Evolutionary conservation across 225 moss, liverwort and hornwort species (phyloP).

Genomic region (Pseudoscleropodium purum): DNA sequence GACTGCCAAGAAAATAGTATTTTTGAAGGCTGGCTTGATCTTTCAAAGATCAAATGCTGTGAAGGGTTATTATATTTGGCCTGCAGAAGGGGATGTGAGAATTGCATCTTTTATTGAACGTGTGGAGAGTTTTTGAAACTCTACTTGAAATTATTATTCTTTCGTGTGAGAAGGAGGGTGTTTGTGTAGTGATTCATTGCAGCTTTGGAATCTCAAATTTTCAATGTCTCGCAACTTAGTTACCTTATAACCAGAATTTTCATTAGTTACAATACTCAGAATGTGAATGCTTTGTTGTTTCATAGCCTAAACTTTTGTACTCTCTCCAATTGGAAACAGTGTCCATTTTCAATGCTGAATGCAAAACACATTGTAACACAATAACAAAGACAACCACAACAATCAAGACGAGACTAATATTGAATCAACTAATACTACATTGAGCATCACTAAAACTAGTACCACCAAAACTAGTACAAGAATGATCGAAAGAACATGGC

Average conservation of each 20-base stretch:
- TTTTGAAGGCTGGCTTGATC: neutral
- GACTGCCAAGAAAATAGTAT: neutral
- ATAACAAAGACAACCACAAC: too few species aligned
- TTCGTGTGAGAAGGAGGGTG: neutral
- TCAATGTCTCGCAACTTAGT: neutral
- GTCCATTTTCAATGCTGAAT: too few species aligned
- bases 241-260: too few species aligned
- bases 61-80: too few species aligned
- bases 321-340: too few species aligned
- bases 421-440: too few species aligned
- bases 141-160: rapidly evolving
- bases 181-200: rapidly evolving
- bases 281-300: neutral
- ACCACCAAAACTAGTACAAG: too few species aligned
- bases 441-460: too few species aligned
- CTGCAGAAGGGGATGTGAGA: neutral
- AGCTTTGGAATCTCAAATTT: neutral
- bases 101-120: too few species aligned
- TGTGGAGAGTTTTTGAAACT: neutral
- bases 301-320: neutral
- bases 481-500: neutral
- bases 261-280: rapidly evolving
- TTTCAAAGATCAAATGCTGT: neutral
- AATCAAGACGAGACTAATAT: neutral
- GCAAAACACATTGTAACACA: too few species aligned